A percentile compares a stretch with the other conserved stretches of the same genome.
Conservation (phyloP, 306 rosid genomes). For the Alnus rubra region DNA sequence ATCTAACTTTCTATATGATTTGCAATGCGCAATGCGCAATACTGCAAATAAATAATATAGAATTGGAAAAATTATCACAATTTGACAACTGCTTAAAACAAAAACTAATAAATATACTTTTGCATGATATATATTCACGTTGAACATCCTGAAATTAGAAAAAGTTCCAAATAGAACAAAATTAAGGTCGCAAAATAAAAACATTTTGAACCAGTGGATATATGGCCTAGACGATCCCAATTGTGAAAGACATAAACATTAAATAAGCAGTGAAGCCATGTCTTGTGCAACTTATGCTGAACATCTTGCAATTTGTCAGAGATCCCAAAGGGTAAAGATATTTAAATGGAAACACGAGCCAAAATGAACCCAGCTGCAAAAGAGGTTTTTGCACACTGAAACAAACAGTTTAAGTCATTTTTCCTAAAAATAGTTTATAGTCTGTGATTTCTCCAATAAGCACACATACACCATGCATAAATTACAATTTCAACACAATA, state of each 20-base stretch:
- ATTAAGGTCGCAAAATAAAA: not conserved
- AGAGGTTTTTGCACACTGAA: not conserved
- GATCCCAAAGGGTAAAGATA: not conserved
- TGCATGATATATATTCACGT: not conserved
- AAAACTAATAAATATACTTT: not conserved
- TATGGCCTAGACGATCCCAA: not conserved
- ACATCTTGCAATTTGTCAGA: not conserved
- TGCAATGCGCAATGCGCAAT: not conserved
- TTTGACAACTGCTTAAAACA: not conserved
- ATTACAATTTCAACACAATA: not conserved
- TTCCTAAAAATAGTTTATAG: not conserved
- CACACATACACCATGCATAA: not conserved
- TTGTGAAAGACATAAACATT: not conserved
- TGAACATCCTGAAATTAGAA: not conserved
- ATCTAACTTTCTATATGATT: not conserved
- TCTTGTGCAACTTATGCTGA: not conserved
- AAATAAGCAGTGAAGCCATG: not conserved
- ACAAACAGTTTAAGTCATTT: not conserved
- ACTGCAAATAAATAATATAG: not conserved
- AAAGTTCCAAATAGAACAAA: not conserved
- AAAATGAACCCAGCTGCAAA: not conserved
- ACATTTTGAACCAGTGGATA: not conserved
- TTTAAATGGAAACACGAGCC: not conserved
- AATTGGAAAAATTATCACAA: not conserved
- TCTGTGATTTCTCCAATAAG: not conserved